These are phyloP conservation scores for Galium porrigens DNA, from an alignment of 305 asterid species.

Conservation along the genomic window DNA sequence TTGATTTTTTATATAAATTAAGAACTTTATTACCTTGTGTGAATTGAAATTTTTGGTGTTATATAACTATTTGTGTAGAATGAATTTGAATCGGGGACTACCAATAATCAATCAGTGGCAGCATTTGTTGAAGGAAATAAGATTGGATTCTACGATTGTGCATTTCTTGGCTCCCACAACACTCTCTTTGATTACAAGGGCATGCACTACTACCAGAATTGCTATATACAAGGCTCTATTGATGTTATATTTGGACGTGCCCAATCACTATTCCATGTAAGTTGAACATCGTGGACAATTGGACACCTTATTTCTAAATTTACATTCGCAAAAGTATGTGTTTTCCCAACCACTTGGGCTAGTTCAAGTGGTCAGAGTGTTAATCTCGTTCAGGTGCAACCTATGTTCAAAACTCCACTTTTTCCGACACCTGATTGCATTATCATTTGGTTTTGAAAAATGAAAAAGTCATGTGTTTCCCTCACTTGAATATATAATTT, in stretches of 20 bases:
- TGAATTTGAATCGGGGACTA: conserved; percentile 29
- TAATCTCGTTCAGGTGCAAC: too few relatives aligned
- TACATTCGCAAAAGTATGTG: not conserved
- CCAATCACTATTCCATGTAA: conserved; percentile 50
- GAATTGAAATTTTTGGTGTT: not conserved
- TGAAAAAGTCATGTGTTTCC: too few relatives aligned
- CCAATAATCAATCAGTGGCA: conserved; percentile 47
- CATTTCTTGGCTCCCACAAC: conserved; percentile 52
- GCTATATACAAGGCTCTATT: conserved; percentile 63
- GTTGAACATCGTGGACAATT: not conserved
- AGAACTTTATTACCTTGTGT: not conserved
- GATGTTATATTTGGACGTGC: conserved; percentile 70
- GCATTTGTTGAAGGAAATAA: conserved; percentile 52
- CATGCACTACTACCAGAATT: conserved; percentile 52
- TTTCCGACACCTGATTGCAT: too few relatives aligned
- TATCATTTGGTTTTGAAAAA: too few relatives aligned
- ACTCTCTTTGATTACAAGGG: conserved; percentile 64
- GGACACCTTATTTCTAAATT: too few relatives aligned
- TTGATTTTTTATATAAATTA: too few relatives aligned
- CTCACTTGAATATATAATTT: not conserved
- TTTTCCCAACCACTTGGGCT: too few relatives aligned
- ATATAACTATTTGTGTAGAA: conserved; percentile 26
- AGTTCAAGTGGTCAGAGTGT: too few relatives aligned
- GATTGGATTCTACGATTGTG: conserved; percentile 62
- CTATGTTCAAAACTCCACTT: too few relatives aligned